Percentiles rank a stretch among this genome's conserved stretches.
phyloP scores from a whole-genome alignment of 306 rosid genomes.

The Canavalia ensiformis region DNA sequence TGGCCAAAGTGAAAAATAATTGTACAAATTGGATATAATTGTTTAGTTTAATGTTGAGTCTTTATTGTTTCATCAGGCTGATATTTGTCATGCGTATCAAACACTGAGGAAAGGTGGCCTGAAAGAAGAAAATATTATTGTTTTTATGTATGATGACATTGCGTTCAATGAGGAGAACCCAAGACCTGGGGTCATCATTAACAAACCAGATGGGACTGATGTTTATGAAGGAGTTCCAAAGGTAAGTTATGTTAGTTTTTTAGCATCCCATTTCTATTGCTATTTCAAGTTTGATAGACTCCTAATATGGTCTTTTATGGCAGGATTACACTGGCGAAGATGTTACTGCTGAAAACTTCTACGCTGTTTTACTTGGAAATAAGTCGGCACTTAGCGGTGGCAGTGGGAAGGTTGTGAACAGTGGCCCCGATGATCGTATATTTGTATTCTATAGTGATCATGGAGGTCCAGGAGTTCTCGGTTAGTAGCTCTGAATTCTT shows the following conservation, averaged over 20 bases:
- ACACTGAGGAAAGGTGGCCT: slow-evolving; percentile 80
- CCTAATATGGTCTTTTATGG: slow-evolving; percentile 40
- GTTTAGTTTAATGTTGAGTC: slow-evolving; percentile 8
- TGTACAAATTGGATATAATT: not conserved
- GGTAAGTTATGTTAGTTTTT: slow-evolving; percentile 54
- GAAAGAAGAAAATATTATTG: slow-evolving; percentile 96
- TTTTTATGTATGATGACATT: slow-evolving; percentile 95
- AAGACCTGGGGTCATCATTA: slow-evolving; percentile 88
- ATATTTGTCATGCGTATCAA: slow-evolving; percentile 97
- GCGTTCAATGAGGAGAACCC: slow-evolving; percentile 85
- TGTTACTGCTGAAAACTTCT: slow-evolving; percentile 77
- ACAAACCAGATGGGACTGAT: slow-evolving; percentile 85
- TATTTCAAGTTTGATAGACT: slow-evolving; percentile 6
- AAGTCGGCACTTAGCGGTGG: slow-evolving; percentile 84
- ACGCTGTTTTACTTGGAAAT: slow-evolving; percentile 87
- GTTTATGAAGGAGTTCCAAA: slow-evolving; percentile 96
- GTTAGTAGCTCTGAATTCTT: slow-evolving; percentile 62
- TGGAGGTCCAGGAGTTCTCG: slow-evolving; percentile 98
- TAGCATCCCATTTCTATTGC: not conserved
- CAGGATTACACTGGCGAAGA: slow-evolving; percentile 92
- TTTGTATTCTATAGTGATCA: slow-evolving; percentile 87
- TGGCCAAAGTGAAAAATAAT: too few relatives aligned
- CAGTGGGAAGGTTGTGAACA: slow-evolving; percentile 93
- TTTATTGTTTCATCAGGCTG: slow-evolving; percentile 64
- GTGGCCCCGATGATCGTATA: slow-evolving; percentile 95